Base-by-base conservation (phyloP, 768 basidiomycete genomes). In the Collybiopsis luxurians region DNA sequence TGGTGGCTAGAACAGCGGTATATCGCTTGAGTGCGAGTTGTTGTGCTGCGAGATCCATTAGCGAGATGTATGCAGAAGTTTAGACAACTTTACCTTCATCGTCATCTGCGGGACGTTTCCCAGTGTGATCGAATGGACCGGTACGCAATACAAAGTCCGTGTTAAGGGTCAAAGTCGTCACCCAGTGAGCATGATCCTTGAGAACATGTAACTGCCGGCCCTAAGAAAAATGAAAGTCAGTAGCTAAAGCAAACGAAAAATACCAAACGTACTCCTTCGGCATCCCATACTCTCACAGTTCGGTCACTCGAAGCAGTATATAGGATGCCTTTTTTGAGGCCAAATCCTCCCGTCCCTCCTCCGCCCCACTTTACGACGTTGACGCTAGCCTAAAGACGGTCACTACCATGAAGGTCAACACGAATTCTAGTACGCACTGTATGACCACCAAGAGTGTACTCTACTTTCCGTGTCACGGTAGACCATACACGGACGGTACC, bases 111-210 rank as follows among this genome's bases (percentile, higher is more conserved):
- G 94, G 90, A 54, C 79, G 80, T 71, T 90, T 95, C 43, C 82
- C 84, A 1, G 80, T 89, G 63, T 97, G 92, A 68, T 98, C 95
- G 64, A 90, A 98, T 0, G 96, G 95, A 0, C 96, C 96, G 0
- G 96, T 98, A 23, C 95, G 87, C 3, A 97, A 79, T 26, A 96
- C 85, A 65, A 95, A 97, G 68, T 99, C 96, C 10, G 95, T 95
- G 70, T 95, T 96, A 54, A 98, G 79, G 3, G 97, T 87, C 43
- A 99, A 83, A 0, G 95, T 98, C 19, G 95, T 99, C 7, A 99
- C 97, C 96, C 95, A 98, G 66, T 99, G 97, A 0, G 95, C 97
- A 64, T 99, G 96, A 60, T 98, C 95, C 69, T 92, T 94, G 26
- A 98, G 75, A 0, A 87, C 86, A 64, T 95, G 82, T 36, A 98